These are phyloP conservation scores for Mucor saturninus DNA, from an alignment of 371 early-diverging fungal genomes.

Conservation along the genomic window DNA sequence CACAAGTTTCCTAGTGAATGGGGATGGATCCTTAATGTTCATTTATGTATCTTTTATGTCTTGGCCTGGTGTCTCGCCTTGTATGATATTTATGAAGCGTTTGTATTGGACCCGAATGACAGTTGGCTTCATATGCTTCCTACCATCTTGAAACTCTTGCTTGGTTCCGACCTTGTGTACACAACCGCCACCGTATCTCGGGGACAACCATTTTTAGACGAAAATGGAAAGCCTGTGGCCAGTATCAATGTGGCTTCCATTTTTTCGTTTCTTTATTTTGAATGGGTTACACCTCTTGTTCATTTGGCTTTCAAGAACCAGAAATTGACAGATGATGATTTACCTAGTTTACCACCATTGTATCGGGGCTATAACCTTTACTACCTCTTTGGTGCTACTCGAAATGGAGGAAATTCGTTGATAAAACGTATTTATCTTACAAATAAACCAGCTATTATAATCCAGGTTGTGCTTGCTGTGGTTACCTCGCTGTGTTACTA, in stretches of 20 bases:
- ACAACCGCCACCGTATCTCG: slow-evolving; percentile 32
- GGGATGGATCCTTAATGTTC: slow-evolving; percentile 49
- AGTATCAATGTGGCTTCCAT: slow-evolving; percentile 31
- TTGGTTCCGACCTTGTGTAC: slow-evolving; percentile 36
- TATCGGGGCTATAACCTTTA: slow-evolving; percentile 45
- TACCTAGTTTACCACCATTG: slow-evolving; percentile 37
- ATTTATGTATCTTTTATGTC: slow-evolving; percentile 37
- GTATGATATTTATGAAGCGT: slow-evolving; percentile 18
- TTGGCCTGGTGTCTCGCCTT: slow-evolving; percentile 20
- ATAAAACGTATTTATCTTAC: slow-evolving; percentile 34
- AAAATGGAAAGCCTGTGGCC: slow-evolving; percentile 31
- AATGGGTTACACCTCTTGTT: slow-evolving; percentile 39
- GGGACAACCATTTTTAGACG: slow-evolving; percentile 46
- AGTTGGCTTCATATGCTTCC: slow-evolving; percentile 23
- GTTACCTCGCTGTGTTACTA: slow-evolving; percentile 37
- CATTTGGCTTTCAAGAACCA: slow-evolving; percentile 32
- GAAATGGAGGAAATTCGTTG: slow-evolving; percentile 21
- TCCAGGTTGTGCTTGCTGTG: slow-evolving; percentile 36
- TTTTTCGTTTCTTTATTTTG: slow-evolving; percentile 31
- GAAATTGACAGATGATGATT: slow-evolving; percentile 40
- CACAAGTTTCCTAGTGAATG: slow-evolving; percentile 31
- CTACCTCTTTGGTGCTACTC: slow-evolving; percentile 32
- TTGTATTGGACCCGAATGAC: slow-evolving; percentile 3
- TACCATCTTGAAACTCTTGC: slow-evolving; percentile 16
- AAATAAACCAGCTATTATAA: slow-evolving; percentile 28